Percentiles rank a stretch among this genome's conserved stretches.
phyloP scores from a whole-genome alignment of 495 filamentous ascomycete species.

The Daldinia decipiens region DNA sequence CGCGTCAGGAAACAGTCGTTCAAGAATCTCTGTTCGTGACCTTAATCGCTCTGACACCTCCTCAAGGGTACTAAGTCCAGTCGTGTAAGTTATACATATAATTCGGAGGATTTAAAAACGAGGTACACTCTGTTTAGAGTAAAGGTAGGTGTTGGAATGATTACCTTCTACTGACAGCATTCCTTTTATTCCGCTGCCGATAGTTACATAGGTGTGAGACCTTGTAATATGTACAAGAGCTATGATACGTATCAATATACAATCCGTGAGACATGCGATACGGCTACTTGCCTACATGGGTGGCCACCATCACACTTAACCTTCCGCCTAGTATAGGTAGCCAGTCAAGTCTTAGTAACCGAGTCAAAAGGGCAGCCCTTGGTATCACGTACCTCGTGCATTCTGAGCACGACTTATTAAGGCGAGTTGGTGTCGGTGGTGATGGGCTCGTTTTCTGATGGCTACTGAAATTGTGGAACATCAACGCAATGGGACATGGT shows the following conservation, averaged over 20 bases:
- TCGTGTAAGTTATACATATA: conserved; percentile 10
- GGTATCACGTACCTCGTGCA: conserved; percentile 41
- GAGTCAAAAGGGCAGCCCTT: conserved; percentile 18
- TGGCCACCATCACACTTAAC: conserved; percentile 47
- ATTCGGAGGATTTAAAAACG: not conserved
- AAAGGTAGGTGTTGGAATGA: not conserved
- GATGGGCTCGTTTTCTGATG: conserved; percentile 40
- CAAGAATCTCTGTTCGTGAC: conserved; percentile 33
- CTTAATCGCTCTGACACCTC: conserved; percentile 36
- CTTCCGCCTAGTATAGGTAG: conserved; percentile 38
- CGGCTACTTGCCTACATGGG: conserved; percentile 40
- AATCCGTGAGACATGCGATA: not conserved
- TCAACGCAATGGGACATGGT: conserved; percentile 39
- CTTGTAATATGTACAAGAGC: conserved; percentile 43
- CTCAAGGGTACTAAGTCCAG: conserved; percentile 30
- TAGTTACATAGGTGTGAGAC: conserved; percentile 42
- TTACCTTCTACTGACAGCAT: conserved; percentile 46
- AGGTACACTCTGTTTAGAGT: too few relatives aligned
- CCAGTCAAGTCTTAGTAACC: conserved; percentile 26
- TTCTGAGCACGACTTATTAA: conserved; percentile 45
- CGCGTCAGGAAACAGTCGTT: conserved; percentile 30
- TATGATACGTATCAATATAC: conserved; percentile 15
- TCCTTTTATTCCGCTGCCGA: conserved; percentile 42
- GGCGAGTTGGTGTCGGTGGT: conserved; percentile 37
- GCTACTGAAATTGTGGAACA: conserved; percentile 45